Base-by-base conservation (phyloP, 2,329 filamentous ascomycete species). In the Cladosporium sp. region DNA sequence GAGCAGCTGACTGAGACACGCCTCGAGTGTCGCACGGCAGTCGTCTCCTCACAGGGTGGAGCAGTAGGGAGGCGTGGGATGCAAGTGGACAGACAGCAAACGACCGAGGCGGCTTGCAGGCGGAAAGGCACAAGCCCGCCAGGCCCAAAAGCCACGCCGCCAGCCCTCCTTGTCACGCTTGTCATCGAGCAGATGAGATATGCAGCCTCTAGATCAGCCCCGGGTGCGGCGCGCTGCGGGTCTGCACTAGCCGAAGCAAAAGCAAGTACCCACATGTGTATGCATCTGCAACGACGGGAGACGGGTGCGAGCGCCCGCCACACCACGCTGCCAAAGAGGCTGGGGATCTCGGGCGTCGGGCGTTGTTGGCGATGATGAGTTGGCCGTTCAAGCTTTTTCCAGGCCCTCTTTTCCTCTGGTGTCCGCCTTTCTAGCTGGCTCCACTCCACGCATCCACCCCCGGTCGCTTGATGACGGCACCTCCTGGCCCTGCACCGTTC, bases 171-270 rank as follows among this genome's bases (percentile, higher is more conserved):
- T 55, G 51, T 45, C 51, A 43, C 51, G 51, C 51, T 55, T 55
- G 51, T 55, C 51, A 55, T 55, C 39, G 25, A 43, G 39, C 51
- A 55, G 51, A 55, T 43, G 38, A 42, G 51, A 55, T 55, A 43
- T 45, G 39, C 51, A 37, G 22, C 49, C 30, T 28, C 47, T 50
- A 37, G 47, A 50, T 50, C 47, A 50, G 36, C 49, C 15, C 49
- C 49, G 30, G 50, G 50, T 22, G 30, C 47, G 47, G 47, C 47
- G 30, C 47, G 47, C 47, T 11, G 30, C 47, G 28, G 47, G 47
- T 34, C 30, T 19, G 17, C 47, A 50, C 47, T 50, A 28, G 30
- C 47, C 30, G 30, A 34, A 34, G 30, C 30, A 34, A 34, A 47
- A 47, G 43, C 3, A 34, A 34, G 19, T 36, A 34, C 47, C 28